Percentiles rank a stretch among this genome's conserved stretches.
Conservation (phyloP, 495 filamentous ascomycete genomes). For the Rusavskia elegans region DNA sequence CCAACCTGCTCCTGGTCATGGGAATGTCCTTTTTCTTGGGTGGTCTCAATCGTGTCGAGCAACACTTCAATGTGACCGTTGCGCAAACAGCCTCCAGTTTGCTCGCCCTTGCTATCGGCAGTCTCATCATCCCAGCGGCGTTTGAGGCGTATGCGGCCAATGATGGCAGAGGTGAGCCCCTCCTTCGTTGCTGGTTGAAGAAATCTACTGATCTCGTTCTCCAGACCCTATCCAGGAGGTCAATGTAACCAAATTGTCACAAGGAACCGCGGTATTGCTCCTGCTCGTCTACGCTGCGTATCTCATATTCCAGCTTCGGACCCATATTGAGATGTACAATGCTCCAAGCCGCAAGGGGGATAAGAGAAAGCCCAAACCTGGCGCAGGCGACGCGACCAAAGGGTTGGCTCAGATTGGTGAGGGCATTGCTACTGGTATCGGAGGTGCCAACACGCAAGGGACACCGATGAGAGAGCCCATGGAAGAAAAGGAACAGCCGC, state of each 20-base stretch:
- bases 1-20: conserved; percentile 80
- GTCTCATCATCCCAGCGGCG: conserved; percentile 77
- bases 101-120: conserved; percentile 61
- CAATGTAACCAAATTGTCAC: conserved; percentile 40
- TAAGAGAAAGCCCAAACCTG: conserved; percentile 30
- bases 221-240: neutral
- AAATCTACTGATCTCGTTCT: neutral
- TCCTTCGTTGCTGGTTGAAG: neutral
- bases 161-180: conserved; percentile 17
- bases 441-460: conserved; percentile 17
- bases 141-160: conserved; percentile 43
- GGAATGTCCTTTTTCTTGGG: conserved; percentile 92
- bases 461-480: conserved; percentile 36
- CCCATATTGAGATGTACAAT: conserved; percentile 61
- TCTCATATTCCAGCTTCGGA: conserved; percentile 68
- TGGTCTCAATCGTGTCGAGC: conserved; percentile 61
- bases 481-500: conserved; percentile 49
- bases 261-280: conserved; percentile 58
- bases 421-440: conserved; percentile 30
- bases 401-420: conserved; percentile 43
- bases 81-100: conserved; percentile 80
- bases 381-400: conserved; percentile 42
- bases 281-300: conserved; percentile 64
- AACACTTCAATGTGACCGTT: conserved; percentile 87
- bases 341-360: conserved; percentile 52